Evolutionary conservation across 2,329 filamentous ascomycete genomes (phyloP), one percentile per base, ranked within the genome.

Genomic region (Monilinia aucupariae): DNA sequence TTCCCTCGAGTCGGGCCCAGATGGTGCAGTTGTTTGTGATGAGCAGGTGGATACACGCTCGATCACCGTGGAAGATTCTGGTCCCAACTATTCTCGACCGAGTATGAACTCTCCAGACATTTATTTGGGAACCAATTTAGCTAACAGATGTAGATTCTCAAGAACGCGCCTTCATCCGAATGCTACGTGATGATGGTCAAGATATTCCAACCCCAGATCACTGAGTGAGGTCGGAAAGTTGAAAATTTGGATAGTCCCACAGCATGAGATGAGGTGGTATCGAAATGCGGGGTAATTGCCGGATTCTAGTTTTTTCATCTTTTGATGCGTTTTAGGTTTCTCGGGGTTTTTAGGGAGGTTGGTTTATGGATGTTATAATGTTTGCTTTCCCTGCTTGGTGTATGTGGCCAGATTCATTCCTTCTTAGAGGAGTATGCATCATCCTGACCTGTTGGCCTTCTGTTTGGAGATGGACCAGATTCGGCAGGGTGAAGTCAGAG

Each of bases 1-100:
- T 64, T 66, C 69, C 6, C 63, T 47, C 41, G 65, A 67, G n/a
- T 63, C 65, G 2, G 59, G 64, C 8, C 64, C 67, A 39, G 65
- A 70, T 37, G 69, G 69, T 20, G 54, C 64, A 25, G 70, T 67
- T 22, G 66, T 48, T 25, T 66, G 70, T 30, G 61, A 66, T 45
- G 70, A 73, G 20, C 64, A 69, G 55, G 68, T 69, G n/a, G 69
- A 72, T 52, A 71, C 64, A 39, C 69, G 65, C n/a, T 68, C 66
- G 5, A 70, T 73, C 27, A 62, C 61, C 15, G 70, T 73, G 17
- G 69, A 69, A 27, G 65, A 70, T 6, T 65, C 63, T 6, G 65
- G 63, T 2, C 56, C 66, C 20, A 66, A 61, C 32, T 63, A 64
- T 47, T 54, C 68, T 25, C 64, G 67, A 55, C 70, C 69, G 25